Evolutionary conservation across 495 filamentous ascomycete species (phyloP).

Genomic region (Hypoxylon fuscum): DNA sequence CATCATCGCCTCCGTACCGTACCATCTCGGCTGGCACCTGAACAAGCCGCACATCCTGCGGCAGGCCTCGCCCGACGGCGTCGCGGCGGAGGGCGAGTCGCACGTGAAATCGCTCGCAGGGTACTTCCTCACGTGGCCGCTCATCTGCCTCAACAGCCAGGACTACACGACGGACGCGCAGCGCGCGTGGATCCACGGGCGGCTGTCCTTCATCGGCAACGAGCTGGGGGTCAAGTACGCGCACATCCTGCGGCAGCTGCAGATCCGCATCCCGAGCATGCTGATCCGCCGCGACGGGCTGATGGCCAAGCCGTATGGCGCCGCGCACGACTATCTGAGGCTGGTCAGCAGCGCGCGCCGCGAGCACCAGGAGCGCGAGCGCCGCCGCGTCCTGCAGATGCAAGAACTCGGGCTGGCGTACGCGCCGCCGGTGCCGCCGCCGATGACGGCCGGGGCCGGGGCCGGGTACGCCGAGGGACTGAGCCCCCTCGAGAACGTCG

Average conservation of each 20-base stretch:
- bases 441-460: background rate
- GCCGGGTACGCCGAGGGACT: conserved; percentile 22
- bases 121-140: conserved; percentile 53
- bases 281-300: conserved; percentile 59
- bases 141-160: conserved; percentile 53
- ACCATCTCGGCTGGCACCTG: conserved; percentile 59
- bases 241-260: conserved; percentile 54
- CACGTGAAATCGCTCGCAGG: conserved; percentile 55
- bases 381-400: too few relatives aligned
- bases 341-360: background rate
- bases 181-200: conserved; percentile 55
- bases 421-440: conserved; percentile 6
- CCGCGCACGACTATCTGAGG: conserved; percentile 36
- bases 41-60: conserved; percentile 19
- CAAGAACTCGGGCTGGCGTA: background rate
- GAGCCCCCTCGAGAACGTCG: conserved; percentile 50
- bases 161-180: conserved; percentile 61
- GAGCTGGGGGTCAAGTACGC: conserved; percentile 60
- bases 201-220: conserved; percentile 56
- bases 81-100: conserved; percentile 41
- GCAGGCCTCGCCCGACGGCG: conserved; percentile 23
- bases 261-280: conserved; percentile 62
- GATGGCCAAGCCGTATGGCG: conserved; percentile 46
- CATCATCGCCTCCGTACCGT: conserved; percentile 61
- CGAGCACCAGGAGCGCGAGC: background rate